These are phyloP conservation scores for Nepenthes mirabilis DNA, from an alignment of 148 eudicot genomes.

Conservation along the genomic window DNA sequence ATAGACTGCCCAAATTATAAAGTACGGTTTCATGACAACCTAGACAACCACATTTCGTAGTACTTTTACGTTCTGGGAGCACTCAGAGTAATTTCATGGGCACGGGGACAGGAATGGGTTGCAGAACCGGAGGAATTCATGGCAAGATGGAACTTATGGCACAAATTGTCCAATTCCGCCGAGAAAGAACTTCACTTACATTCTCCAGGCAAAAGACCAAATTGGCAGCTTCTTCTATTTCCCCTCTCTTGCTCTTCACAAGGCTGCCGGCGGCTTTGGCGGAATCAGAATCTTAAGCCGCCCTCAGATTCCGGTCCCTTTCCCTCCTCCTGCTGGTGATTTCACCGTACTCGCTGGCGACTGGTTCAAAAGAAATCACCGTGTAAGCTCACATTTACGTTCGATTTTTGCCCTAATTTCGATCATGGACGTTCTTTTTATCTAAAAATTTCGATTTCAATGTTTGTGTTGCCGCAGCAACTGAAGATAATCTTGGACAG, in stretches of 20 bases:
- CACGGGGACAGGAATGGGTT: conserved; percentile 63
- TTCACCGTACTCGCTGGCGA: conserved; percentile 79
- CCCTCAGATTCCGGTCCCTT: conserved; percentile 82
- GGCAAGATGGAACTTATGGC: conserved; percentile 82
- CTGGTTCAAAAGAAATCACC: conserved; percentile 74
- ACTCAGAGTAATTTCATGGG: too few relatives aligned
- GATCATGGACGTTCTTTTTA: background rate
- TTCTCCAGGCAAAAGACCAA: conserved; percentile 90
- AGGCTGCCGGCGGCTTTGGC: conserved; percentile 86
- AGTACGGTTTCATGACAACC: background rate
- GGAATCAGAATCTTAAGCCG: conserved; percentile 68
- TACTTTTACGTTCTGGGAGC: background rate
- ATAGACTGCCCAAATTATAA: too few relatives aligned
- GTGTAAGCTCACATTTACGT: conserved; percentile 21
- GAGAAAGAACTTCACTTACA: conserved; percentile 70
- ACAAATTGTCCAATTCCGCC: conserved; percentile 89
- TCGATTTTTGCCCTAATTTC: background rate
- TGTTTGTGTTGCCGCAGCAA: conserved; percentile 23
- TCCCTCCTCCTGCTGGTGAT: conserved; percentile 74
- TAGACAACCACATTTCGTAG: background rate
- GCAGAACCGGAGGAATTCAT: conserved; percentile 82
- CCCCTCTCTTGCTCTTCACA: conserved; percentile 75
- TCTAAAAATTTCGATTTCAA: too few relatives aligned
- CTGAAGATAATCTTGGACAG: conserved; percentile 36
- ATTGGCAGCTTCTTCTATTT: conserved; percentile 87